These are phyloP conservation scores for Teratosphaeria zuluensis DNA, from an alignment of 2,329 filamentous ascomycete species.

Conservation along the genomic window DNA sequence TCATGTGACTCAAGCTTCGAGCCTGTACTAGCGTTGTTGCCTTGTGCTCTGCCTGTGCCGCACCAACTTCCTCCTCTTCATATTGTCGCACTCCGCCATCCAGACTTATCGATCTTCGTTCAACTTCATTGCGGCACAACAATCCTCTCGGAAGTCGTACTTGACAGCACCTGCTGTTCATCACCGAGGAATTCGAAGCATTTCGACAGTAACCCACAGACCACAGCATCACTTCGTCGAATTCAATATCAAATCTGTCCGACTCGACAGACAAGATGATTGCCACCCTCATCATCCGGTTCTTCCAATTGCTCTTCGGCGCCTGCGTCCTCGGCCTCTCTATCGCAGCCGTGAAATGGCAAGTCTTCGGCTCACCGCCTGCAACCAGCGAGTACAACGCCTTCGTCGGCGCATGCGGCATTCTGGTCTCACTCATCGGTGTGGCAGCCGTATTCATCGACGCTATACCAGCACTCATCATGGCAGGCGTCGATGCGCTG, in stretches of 20 bases:
- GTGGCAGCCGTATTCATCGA: slow-evolving; percentile 14
- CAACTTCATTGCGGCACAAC: neutral
- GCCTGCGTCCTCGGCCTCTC: slow-evolving; percentile 20
- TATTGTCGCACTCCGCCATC: neutral
- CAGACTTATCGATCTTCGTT: neutral
- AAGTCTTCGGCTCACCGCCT: slow-evolving; percentile 10
- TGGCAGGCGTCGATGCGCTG: slow-evolving; percentile 13
- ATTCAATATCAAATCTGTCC: no score
- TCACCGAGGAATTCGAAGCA: neutral
- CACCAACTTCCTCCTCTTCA: neutral
- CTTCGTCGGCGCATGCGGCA: slow-evolving; percentile 17
- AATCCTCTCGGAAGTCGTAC: neutral
- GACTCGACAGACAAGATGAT: neutral
- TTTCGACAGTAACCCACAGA: neutral
- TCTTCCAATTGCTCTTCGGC: slow-evolving; percentile 16
- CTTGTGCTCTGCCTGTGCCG: neutral
- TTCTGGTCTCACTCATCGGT: slow-evolving; percentile 14
- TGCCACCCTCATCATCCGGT: slow-evolving; percentile 7
- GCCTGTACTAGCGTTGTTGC: neutral
- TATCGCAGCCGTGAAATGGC: slow-evolving; percentile 15
- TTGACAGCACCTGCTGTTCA: neutral
- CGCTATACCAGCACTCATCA: slow-evolving; percentile 10
- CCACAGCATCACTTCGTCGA: neutral
- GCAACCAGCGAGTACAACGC: slow-evolving; percentile 14
- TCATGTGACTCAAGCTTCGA: neutral